Base-by-base conservation (phyloP, 2,329 filamentous ascomycete genomes). In the Tolypocladium ophioglossoides region DNA sequence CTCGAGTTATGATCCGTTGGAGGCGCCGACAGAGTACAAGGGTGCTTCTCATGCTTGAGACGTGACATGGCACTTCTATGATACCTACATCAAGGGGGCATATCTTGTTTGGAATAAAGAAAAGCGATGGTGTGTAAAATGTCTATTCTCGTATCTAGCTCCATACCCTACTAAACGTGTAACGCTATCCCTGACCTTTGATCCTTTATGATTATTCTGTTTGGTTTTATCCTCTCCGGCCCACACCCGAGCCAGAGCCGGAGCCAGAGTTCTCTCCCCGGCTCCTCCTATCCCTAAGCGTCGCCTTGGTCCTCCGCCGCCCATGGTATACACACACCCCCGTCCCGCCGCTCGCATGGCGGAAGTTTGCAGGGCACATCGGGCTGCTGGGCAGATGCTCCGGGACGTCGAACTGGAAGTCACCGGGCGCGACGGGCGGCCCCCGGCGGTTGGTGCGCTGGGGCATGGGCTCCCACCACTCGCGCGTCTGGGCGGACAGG, bases 241-340 rank as follows among this genome's bases (percentile, higher is more conserved):
- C 44, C 24, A 20, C 4, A 2, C 12, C 20, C 5, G 22, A 24
- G 44, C 18, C 44, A 3, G 27, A 32, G 27, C 44, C 27, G 18
- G 44, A 48, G 20, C 44, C 27, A 32, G 44, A 48, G 20, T 27
- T 32, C 38, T 54, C 32, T 14, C 32, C 20, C 27, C 40, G 50
- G 27, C 50, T 71, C 76, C 68, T 62, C 62, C 55, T 40, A 11
- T 58, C 53, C 39, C 55, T 52, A 11, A 62, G 38, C 1, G 47
- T 50, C 8, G 60, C 59, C 12, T 30, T 39, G 5, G 52, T 52
- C 38, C 57, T 68, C 50, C 64, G 62, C 35, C 75, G 66, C 2
- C 75, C 75, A 51, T 78, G 75, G 57, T 77, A 78, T 2, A 80
- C 75, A 54, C 78, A 80, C 3, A 79, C 56, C 0, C 74, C 76